Conservation (phyloP, 129 eudicot genomes). For the Escallonia rubra region DNA sequence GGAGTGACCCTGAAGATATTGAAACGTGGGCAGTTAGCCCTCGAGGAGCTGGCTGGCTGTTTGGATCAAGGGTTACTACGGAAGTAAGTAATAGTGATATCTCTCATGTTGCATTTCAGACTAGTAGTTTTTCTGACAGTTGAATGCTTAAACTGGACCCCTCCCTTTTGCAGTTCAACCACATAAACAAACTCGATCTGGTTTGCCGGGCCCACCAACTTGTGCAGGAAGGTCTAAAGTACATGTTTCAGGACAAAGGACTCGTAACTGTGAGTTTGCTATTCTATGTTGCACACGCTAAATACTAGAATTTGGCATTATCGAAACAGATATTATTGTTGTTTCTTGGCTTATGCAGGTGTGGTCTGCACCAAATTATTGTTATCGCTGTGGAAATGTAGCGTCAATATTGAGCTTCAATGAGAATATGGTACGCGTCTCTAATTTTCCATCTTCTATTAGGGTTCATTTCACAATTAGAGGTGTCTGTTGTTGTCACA, state of each 20-base stretch:
- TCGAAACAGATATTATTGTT: not conserved
- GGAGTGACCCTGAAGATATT: slow-evolving; percentile 99
- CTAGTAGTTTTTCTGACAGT: no score
- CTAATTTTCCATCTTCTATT: not conserved
- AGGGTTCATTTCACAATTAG: not conserved
- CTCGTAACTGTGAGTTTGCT: slow-evolving; percentile 78
- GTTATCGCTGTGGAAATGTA: slow-evolving; percentile 98
- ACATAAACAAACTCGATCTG: slow-evolving; percentile 91
- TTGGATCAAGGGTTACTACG: slow-evolving; percentile 96
- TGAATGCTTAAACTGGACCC: not conserved
- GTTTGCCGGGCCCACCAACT: slow-evolving; percentile 99
- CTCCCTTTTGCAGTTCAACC: slow-evolving; percentile 63
- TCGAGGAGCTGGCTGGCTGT: slow-evolving; percentile 99
- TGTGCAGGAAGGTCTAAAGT: slow-evolving; percentile 98
- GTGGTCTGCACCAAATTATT: slow-evolving; percentile 99
- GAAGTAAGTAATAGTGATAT: slow-evolving; percentile 43
- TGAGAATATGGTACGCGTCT: slow-evolving; percentile 76
- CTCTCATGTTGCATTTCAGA: not conserved
- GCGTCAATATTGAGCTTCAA: slow-evolving; percentile 98
- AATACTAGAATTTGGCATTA: not conserved
- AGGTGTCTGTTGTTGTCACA: not conserved
- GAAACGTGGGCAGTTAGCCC: slow-evolving; percentile 99
- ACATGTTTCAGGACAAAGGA: slow-evolving; percentile 99
- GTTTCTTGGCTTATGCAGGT: slow-evolving; percentile 47
- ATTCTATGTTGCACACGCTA: not conserved